A percentile compares a stretch with the other conserved stretches of the same genome.
These are phyloP conservation scores for Haplosporangium sp. DNA, from an alignment of 371 early-diverging fungal species.

Conservation along the genomic window DNA sequence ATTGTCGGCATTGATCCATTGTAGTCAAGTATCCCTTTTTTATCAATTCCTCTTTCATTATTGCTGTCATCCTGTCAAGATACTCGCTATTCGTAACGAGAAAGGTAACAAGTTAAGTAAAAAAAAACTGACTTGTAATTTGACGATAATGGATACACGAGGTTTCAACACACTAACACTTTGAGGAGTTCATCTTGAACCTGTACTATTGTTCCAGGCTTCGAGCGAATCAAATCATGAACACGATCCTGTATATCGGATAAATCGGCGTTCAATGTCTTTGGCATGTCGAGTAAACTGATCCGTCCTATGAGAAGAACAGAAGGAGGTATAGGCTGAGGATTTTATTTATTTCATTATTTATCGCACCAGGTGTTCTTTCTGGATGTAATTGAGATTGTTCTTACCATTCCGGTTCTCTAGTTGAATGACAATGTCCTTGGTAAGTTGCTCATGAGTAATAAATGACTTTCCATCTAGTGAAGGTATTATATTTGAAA, in stretches of 20 bases:
- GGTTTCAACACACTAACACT: constrained; percentile 11
- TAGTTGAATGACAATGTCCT: constrained; percentile 28
- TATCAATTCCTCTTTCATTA: constrained; percentile 28
- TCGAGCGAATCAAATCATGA: constrained; percentile 20
- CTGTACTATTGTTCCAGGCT: constrained; percentile 23
- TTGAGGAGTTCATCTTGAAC: constrained; percentile 47
- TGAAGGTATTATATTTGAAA: constrained; percentile 29
- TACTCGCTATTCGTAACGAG: constrained; percentile 20
- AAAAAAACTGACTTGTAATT: not conserved
- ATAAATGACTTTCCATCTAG: constrained; percentile 48
- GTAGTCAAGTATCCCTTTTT: constrained; percentile 23
- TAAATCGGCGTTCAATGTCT: constrained; percentile 33
- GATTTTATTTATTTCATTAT: not conserved
- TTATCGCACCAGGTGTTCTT: not conserved
- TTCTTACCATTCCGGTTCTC: constrained; percentile 30
- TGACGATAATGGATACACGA: not conserved
- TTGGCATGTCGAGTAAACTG: constrained; percentile 41
- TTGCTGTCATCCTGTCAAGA: constrained; percentile 16
- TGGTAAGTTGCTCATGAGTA: constrained; percentile 38
- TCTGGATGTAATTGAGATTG: not conserved
- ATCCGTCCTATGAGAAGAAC: constrained; percentile 27
- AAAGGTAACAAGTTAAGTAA: not conserved
- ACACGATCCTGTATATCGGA: constrained; percentile 36
- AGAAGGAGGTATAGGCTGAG: not conserved
- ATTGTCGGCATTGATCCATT: constrained; percentile 26